Conservation (phyloP, 225 moss, liverwort and hornwort genomes). For the Takakia lepidozioides region DNA sequence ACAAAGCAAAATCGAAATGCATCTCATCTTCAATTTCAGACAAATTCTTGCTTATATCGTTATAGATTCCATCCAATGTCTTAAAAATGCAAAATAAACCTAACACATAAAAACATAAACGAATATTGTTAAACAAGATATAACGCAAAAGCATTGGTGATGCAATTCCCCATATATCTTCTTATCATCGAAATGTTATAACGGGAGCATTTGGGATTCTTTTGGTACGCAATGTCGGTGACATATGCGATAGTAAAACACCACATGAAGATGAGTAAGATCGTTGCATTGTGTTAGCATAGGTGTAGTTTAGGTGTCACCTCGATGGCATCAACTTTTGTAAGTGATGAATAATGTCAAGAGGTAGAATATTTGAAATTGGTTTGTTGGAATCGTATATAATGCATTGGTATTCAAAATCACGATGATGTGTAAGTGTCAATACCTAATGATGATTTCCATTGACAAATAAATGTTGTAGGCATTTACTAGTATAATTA, state of each 20-base stretch:
- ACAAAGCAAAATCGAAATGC: too few relatives aligned
- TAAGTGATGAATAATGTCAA: constrained; percentile 1
- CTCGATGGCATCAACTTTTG: not conserved
- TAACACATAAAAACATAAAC: too few relatives aligned
- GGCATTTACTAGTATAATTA: constrained; percentile 1
- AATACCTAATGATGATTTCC: not conserved
- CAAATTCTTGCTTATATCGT: too few relatives aligned
- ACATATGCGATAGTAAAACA: constrained; percentile 1
- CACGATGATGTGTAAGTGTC: not conserved
- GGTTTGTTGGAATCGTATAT: not conserved
- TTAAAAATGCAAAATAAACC: too few relatives aligned
- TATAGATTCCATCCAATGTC: too few relatives aligned
- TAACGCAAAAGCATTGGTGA: too few relatives aligned
- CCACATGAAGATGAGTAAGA: not conserved
- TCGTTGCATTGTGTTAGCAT: too few relatives aligned
- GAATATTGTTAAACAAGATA: too few relatives aligned
- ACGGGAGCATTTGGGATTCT: not conserved
- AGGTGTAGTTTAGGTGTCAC: not conserved
- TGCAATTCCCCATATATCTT: not conserved
- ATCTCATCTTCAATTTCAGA: too few relatives aligned
- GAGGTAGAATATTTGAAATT: constrained; percentile 1
- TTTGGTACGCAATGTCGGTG: not conserved
- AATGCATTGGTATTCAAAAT: not conserved
- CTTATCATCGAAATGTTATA: not conserved
- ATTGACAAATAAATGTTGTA: not conserved